Evolutionary conservation across 495 filamentous ascomycete species (phyloP), one percentile per base, ranked within the genome.

Genomic region (Aspergillus taichungensis): DNA sequence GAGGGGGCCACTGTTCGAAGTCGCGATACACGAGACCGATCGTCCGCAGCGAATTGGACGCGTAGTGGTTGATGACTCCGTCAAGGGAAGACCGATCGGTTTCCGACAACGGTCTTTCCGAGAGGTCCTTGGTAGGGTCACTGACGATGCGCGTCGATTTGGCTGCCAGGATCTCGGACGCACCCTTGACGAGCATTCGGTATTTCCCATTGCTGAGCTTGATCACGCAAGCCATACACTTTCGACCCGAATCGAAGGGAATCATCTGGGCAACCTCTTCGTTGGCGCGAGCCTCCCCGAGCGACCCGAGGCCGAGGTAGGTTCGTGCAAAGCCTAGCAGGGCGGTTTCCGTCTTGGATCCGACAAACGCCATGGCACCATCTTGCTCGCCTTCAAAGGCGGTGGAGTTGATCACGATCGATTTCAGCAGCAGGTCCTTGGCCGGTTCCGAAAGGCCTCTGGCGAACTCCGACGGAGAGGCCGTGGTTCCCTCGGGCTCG

Each of bases 321-420:
- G 88, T 83, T 43, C 78, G 75, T 11, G 87, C 87, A 49, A 89
- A 84, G 13, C 73, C 74, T 11, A 94, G 69, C 32, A 95, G 70
- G 1, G 88, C 86, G 6, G 88, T 91, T 55, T 95, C 88, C 0
- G 88, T 95, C 69, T 94, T 95, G 5, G 88, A 94, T 40, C 88
- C 88, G 45, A 94, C 79, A 50, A 90, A 95, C 0, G 77, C 75
- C 42, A 68, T 62, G 8, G 76, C 66, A 0, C 76, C 77, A 33
- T 87, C 80, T 30, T 78, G 73, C 30, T 90, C 85, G 29, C 85
- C 83, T 59, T 95, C 87, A 51, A 91, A 94, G 6, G 88, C 88
- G 0, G 88, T 94, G 1, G 88, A 91, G 66, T 95, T 95, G 47
- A 90, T 64, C 9, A 82, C 75, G 49, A 95, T 87, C 0, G 87